Conservation (phyloP, 2,329 filamentous ascomycete species). For the Podosphaera fusca region DNA sequence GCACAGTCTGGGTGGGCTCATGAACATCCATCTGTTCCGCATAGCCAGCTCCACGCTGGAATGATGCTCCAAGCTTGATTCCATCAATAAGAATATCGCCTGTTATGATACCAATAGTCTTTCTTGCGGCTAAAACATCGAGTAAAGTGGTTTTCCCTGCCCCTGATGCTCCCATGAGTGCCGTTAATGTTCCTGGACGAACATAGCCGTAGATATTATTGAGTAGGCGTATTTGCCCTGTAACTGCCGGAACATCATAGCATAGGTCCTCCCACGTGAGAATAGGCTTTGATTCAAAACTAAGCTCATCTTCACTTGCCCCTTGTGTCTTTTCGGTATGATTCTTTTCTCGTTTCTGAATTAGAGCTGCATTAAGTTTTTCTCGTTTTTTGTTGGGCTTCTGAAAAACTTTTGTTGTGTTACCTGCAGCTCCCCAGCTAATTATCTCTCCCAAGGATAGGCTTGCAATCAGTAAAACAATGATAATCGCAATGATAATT, state of each 20-base stretch:
- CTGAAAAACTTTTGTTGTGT: constrained; percentile 53
- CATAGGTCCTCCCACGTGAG: constrained; percentile 72
- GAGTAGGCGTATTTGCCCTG: constrained; percentile 24
- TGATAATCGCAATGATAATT: constrained; percentile 54
- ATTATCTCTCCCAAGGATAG: constrained; percentile 58
- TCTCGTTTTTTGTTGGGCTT: constrained; percentile 45
- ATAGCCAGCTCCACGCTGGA: constrained; percentile 40
- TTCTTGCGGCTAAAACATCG: constrained; percentile 37
- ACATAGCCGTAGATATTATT: constrained; percentile 39
- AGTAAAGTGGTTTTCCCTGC: constrained; percentile 45
- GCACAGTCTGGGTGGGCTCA: constrained; percentile 35
- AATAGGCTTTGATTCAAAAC: constrained; percentile 37
- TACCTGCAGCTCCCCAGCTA: constrained; percentile 61
- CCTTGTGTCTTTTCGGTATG: constrained; percentile 24
- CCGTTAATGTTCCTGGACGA: constrained; percentile 35
- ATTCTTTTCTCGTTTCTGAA: constrained; percentile 34
- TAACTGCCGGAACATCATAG: constrained; percentile 40
- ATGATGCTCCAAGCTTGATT: constrained; percentile 28
- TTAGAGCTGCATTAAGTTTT: constrained; percentile 38
- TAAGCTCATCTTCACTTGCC: constrained; percentile 19
- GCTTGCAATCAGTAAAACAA: constrained; percentile 53
- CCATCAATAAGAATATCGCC: constrained; percentile 42
- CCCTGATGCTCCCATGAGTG: constrained; percentile 37
- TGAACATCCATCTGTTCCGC: constrained; percentile 44
- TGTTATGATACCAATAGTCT: constrained; percentile 39